Percentiles rank a stretch among this genome's conserved stretches.
phyloP scores from a whole-genome alignment of 1,284 basidiomycete genomes.

The Moniliella sp. region DNA sequence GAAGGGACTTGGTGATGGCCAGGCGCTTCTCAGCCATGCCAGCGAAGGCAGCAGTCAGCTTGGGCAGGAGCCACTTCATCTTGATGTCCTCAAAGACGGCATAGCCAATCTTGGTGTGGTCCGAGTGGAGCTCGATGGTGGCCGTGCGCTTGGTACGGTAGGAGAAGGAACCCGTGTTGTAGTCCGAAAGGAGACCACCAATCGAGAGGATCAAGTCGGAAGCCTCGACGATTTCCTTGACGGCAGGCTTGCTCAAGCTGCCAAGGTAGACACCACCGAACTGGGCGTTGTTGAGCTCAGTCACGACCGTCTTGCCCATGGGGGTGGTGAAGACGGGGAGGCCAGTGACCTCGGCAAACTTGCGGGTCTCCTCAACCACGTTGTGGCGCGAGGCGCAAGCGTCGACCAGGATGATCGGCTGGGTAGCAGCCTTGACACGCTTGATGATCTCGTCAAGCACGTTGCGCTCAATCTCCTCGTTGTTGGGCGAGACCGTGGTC shows the following conservation, averaged over 20 bases:
- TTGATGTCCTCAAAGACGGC: conserved; percentile 36
- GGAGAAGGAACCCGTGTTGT: too few relatives aligned
- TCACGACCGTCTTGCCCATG: conserved; percentile 67
- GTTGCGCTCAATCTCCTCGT: conserved; percentile 41
- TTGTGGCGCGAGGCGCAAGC: conserved; percentile 69
- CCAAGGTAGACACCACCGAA: conserved; percentile 56
- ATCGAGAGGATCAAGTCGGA: conserved; percentile 66
- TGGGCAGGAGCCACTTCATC: conserved; percentile 19
- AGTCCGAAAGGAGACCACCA: conserved; percentile 61
- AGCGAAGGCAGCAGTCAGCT: conserved; percentile 8
- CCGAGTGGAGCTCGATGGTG: conserved; percentile 53
- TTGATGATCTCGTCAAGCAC: conserved; percentile 43
- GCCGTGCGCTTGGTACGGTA: conserved; percentile 10
- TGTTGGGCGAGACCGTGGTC: conserved; percentile 62
- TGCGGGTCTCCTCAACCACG: conserved; percentile 47
- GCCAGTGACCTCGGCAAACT: conserved; percentile 49
- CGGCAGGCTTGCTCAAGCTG: conserved; percentile 35
- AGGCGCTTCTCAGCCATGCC: conserved; percentile 2
- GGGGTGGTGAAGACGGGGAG: conserved; percentile 42
- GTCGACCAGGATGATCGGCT: conserved; percentile 62
- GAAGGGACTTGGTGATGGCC: conserved; percentile 5
- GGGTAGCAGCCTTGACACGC: conserved; percentile 46
- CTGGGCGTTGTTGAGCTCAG: conserved; percentile 57
- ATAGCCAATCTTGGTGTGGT: conserved; percentile 28
- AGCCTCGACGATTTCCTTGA: conserved; percentile 55